Evolutionary conservation across 2,329 filamentous ascomycete genomes (phyloP), one percentile per base, ranked within the genome.

Genomic region (Fusarium incarnatum): DNA sequence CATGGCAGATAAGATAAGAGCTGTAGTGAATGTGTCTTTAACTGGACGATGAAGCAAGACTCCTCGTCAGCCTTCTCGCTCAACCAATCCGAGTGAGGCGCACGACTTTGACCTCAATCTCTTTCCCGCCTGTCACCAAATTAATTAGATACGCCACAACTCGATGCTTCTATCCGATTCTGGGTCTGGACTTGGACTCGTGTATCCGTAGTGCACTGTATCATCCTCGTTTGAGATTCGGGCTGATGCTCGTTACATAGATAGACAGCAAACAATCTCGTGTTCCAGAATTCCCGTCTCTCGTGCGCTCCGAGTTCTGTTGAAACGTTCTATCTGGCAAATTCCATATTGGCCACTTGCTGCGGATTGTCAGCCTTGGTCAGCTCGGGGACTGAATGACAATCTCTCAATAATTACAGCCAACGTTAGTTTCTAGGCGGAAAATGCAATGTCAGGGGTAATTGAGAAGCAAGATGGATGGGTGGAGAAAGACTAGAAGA

Each of bases 371-470:
- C 46, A 28, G 40, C 20, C 34, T 37, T 37, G 34, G 34, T 37
- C 42, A 68, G 49, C 54, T 46, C 30, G 27, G 41, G 41, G 27
- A 47, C 32, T 25, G 18, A 27, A 32, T 52, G 49, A 42, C 49
- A 41, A 42, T 22, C 20, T 40, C 30, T 40, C 47, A 25, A 52
- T 22, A 16, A 27, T 27, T 34, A 41, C 23, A 41, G 34, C 18
- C 22, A 40, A 27, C 7, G 30, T 23, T 52, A 18, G 25, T 55
- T 37, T 47, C 42, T 47, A 30, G 32, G 34, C 28, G 45, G 37
- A 45, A 57, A 52, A 56, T 46, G 49, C 57, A 65, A 45, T 56
- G 56, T 56, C 60, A 66, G 67, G 72, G 72, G 59, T 64, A 50
- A 23, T 28, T 44, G 34, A 37, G 10, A 5, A 23, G 32, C 27